These are phyloP conservation scores for Dactylellina sp. DNA, from an alignment of 2,329 filamentous ascomycete genomes.

Conservation along the genomic window DNA sequence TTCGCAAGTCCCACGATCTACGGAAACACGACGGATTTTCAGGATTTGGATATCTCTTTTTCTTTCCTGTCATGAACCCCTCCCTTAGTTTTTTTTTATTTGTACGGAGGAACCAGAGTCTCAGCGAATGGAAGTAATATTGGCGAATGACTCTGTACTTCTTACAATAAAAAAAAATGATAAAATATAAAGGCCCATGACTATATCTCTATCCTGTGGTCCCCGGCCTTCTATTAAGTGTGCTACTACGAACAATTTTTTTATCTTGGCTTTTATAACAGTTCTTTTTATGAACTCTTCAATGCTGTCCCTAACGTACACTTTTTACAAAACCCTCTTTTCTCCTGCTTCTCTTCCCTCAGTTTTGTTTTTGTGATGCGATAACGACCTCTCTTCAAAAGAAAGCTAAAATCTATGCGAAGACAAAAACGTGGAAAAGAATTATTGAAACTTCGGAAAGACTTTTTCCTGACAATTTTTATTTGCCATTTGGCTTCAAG, in stretches of 20 bases:
- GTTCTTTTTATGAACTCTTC: constrained; percentile 40
- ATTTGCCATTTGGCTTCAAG: too few species aligned
- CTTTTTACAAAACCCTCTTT: constrained; percentile 26
- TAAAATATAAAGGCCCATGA: constrained; percentile 15
- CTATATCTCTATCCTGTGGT: constrained; percentile 44
- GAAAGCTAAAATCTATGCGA: constrained; percentile 37
- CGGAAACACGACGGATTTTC: constrained; percentile 49
- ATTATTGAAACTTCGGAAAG: constrained; percentile 43
- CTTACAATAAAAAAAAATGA: constrained; percentile 35
- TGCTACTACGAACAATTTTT: constrained; percentile 29
- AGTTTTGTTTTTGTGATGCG: constrained; percentile 48
- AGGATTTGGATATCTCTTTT: constrained; percentile 51
- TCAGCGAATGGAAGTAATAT: constrained; percentile 17
- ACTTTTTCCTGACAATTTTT: constrained; percentile 40
- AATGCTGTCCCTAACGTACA: constrained; percentile 52
- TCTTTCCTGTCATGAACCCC: constrained; percentile 26
- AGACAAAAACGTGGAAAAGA: constrained; percentile 55
- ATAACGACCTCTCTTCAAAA: constrained; percentile 49
- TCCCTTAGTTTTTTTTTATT: constrained; percentile 41
- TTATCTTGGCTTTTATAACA: constrained; percentile 25
- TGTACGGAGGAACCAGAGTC: constrained; percentile 34
- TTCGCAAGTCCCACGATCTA: constrained; percentile 51
- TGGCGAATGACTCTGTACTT: constrained; percentile 48
- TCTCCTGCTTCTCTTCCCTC: constrained; percentile 21
- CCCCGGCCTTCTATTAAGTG: constrained; percentile 32